Evolutionary conservation across 2,329 filamentous ascomycete genomes (phyloP), one percentile per base, ranked within the genome.

Genomic region (Trichophyton schoenleinii): DNA sequence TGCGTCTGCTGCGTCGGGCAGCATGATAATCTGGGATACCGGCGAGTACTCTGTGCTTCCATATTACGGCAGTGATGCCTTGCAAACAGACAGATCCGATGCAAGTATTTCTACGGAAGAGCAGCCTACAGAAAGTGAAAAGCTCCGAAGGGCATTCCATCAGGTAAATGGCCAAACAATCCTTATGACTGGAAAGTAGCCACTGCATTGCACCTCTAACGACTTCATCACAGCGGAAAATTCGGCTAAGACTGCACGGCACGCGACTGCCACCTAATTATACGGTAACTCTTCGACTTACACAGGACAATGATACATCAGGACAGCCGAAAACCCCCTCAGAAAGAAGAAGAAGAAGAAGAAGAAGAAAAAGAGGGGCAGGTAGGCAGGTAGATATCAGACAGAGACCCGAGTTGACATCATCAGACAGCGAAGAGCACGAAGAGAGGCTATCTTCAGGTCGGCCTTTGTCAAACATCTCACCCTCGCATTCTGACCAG

Each of bases 11-110:
- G 70, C 73, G 13, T 83, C 82, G 2, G 83, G 83, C 1, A 83
- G 81, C 7, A 75, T 86, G 62, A 73, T 86, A 8, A 80, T 86
- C 46, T 86, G 83, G 83, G 83, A 85, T 66, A 83, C 80, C 1
- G 83, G 83, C 1, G 80, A 79, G 36, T 86, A 84, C 66, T 75
- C 77, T 49, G 68, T 85, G 9, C 72, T 86, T 11, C 77, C 80
- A 6, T 74, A 77, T 58, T 67, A 72, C 57, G 68, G 68, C 0
- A 69, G 73, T 2, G 62, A 62, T 1, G 64, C 64, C 1, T 69
- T 48, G 2, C n/a, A 46, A n/a, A 48, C 44, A 22, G 20, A 48
- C 20, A 7, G 25, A 11, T 48, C 44, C 9, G 42, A 48, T 20
- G 44, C n/a, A 11, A 25, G 44, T 8, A 2, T 18, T 25, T 48